Evolutionary conservation across 75 land plant genomes (phyloP).

Genomic region (Selaginella tamariscina): DNA sequence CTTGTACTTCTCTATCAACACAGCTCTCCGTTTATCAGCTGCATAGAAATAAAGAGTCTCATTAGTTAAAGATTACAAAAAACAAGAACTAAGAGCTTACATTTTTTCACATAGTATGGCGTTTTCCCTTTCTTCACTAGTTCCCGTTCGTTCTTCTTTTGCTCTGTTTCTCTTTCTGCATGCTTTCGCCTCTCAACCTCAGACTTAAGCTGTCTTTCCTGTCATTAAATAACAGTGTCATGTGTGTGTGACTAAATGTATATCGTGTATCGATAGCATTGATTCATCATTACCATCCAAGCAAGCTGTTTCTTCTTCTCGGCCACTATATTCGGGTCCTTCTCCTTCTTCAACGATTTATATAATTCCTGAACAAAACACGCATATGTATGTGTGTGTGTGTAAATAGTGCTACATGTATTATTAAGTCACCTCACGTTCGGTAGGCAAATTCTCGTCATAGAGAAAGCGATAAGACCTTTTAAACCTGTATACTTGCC

Average conservation of each 20-base stretch:
- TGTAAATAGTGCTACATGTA: background rate
- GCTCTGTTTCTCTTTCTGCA: conserved; percentile 41
- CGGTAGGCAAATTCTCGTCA: conserved; percentile 69
- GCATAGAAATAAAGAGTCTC: conserved; percentile 19
- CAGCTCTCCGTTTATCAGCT: conserved; percentile 70
- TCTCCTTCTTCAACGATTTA: conserved; percentile 39
- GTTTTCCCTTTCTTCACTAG: conserved; percentile 75
- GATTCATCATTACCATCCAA: conserved; percentile 63
- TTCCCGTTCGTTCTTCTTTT: conserved; percentile 66
- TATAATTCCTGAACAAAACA: conserved; percentile 39
- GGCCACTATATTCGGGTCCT: conserved; percentile 32
- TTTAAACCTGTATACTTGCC: conserved; percentile 48
- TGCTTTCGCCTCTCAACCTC: conserved; percentile 24
- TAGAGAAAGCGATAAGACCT: conserved; percentile 60
- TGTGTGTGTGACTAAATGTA: background rate
- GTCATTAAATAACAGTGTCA: background rate
- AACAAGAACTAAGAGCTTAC: conserved; percentile 25
- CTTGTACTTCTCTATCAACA: conserved; percentile 49
- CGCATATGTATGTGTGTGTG: background rate
- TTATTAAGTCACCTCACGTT: conserved; percentile 44
- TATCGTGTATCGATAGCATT: background rate
- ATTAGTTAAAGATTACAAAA: background rate
- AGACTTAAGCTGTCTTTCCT: conserved; percentile 33
- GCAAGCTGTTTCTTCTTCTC: conserved; percentile 47
- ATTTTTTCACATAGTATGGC: conserved; percentile 82